phyloP scores from a whole-genome alignment of 164 flowering plant genomes.

The Malania oleifera region DNA sequence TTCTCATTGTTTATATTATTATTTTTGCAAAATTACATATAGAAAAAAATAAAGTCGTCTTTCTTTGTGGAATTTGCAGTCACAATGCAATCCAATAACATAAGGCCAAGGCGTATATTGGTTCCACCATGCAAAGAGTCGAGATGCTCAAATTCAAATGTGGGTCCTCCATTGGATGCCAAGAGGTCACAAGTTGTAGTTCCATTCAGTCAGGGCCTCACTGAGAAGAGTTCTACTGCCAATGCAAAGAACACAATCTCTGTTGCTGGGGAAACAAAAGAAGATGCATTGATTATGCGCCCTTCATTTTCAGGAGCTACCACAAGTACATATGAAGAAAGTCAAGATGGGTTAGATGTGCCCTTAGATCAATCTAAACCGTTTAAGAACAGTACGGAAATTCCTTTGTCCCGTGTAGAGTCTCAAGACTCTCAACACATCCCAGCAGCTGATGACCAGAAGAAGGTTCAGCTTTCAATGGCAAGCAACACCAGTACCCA shows the following conservation, averaged over 20 bases:
- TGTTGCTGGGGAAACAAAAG: conserved; percentile 32
- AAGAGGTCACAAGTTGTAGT: conserved; percentile 25
- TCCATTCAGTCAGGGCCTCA: conserved; percentile 13
- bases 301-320: conserved; percentile 39
- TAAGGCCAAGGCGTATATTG: conserved; percentile 53
- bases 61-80: conserved; percentile 31
- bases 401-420: conserved; percentile 12
- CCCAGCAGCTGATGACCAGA: conserved; percentile 26
- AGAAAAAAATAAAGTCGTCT: neutral
- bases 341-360: conserved; percentile 12
- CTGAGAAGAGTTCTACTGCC: conserved; percentile 14
- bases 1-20: no score
- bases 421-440: conserved; percentile 29
- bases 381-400: conserved; percentile 15
- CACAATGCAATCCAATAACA: conserved; percentile 35
- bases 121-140: conserved; percentile 42
- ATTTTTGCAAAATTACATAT: no score
- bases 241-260: conserved; percentile 17
- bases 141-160: conserved; percentile 15
- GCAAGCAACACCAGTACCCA: conserved; percentile 25
- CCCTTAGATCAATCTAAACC: conserved; percentile 23
- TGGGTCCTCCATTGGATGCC: conserved; percentile 13
- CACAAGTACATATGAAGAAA: conserved; percentile 30
- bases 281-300: conserved; percentile 43
- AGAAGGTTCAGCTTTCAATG: conserved; percentile 46